Evolutionary conservation across 1,139 yeast species (phyloP).

Genomic region (Candida frijolesensis): DNA sequence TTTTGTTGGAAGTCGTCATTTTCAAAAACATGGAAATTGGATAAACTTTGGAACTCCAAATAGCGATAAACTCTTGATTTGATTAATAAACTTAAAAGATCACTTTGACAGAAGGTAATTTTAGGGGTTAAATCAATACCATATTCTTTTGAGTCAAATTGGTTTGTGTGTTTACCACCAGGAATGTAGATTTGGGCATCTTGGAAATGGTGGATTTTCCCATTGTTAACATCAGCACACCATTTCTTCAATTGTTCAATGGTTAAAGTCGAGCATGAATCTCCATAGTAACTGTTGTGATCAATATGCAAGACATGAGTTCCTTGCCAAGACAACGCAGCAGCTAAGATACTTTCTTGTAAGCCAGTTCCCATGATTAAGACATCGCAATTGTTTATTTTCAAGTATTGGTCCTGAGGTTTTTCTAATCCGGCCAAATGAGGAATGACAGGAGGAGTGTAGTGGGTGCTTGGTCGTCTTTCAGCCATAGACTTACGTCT

Average conservation of each 20-base stretch:
- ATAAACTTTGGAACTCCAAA: constrained; percentile 86
- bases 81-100: constrained; percentile 72
- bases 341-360: constrained; percentile 85
- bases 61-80: constrained; percentile 88
- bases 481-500: constrained; percentile 77
- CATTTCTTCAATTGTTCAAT: constrained; percentile 82
- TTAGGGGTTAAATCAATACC: constrained; percentile 91
- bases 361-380: constrained; percentile 91
- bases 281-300: constrained; percentile 83
- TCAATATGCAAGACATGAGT: constrained; percentile 88
- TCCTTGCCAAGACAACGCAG: constrained; percentile 97
- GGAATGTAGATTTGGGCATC: constrained; percentile 79
- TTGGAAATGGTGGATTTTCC: constrained; percentile 50
- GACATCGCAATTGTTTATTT: constrained; percentile 77
- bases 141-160: constrained; percentile 68
- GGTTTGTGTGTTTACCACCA: constrained; percentile 41
- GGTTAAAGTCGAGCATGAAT: constrained; percentile 79
- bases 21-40: constrained; percentile 89
- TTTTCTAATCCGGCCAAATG: constrained; percentile 77
- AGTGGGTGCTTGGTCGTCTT: constrained; percentile 61
- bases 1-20: constrained; percentile 82
- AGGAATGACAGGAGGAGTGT: constrained; percentile 66
- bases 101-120: constrained; percentile 85
- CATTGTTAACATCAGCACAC: constrained; percentile 67
- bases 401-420: constrained; percentile 51